Base-by-base conservation (phyloP, 805 yeast species). In the Pichia rugopelliculosa region DNA sequence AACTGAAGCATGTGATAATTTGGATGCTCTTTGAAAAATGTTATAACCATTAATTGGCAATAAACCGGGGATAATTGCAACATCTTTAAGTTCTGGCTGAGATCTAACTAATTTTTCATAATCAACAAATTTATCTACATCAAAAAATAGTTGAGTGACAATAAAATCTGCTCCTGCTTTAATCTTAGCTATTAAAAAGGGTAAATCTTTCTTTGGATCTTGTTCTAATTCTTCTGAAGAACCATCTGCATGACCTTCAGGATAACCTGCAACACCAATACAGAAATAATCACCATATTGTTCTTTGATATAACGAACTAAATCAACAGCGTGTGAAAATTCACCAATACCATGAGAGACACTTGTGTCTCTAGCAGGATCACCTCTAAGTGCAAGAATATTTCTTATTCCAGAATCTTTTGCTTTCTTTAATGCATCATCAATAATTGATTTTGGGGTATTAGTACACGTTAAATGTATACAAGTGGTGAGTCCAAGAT, bases 381-480 rank as follows among this genome's bases (percentile, higher is more conserved):
- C 99, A 38, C 99, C 99, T 65, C 99, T 76, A 41, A 93, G 72
- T 1, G 99, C 99, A 53, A 93, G 72, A 42, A 93, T 87, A 63
- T 93, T 91, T 55, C 83, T 75, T 47, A 93, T 84, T 0, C 97
- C 97, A n/a, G 74, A 74, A 24, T 67, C 67, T 56, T 83, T 82
- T 15, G 96, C 96, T 47, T 69, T 71, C 3, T 62, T 67, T 46
- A 93, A 74, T 0, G 98, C 95, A 47, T 79, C 70, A 63, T 93
- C 98, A 46, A 93, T 83, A 48, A 87, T 72, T 20, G 70, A 71
- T 54, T 74, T 79, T 55, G 85, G 84, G 65, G 95, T 91, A 64
- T 93, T 93, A 10, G 99, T 95, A 67, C 99, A 93, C 0, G 99
- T 93, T 64, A 93, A 70, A 64, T 93, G 99, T 69, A 95, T 74